These are phyloP conservation scores for Colletotrichum spaethianum DNA, from an alignment of 2,329 filamentous ascomycete species.

Conservation along the genomic window DNA sequence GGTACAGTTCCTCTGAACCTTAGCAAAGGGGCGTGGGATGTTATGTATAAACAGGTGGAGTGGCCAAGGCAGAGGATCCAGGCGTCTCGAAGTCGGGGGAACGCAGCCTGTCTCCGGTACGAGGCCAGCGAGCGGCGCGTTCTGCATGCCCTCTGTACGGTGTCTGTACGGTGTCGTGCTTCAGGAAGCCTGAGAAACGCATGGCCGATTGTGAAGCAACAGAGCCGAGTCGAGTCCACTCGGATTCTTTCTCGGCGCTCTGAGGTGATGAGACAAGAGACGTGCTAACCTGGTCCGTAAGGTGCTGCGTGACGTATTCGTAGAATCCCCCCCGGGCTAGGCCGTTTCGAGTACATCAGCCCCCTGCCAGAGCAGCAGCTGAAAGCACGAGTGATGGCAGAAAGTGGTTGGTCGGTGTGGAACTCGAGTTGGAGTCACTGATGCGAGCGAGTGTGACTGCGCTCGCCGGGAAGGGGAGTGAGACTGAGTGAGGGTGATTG, in stretches of 20 bases:
- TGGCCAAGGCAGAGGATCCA: neutral
- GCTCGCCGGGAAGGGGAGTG: no score
- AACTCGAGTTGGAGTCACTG: constrained; percentile 1
- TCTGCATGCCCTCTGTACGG: neutral
- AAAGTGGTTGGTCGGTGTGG: constrained; percentile 10
- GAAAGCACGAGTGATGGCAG: neutral
- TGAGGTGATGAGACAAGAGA: neutral
- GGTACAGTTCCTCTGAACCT: constrained; percentile 33
- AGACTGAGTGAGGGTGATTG: neutral
- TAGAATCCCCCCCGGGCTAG: constrained; percentile 27
- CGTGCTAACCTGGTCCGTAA: constrained; percentile 22
- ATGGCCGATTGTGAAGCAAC: neutral
- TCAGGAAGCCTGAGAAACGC: neutral
- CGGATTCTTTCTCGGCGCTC: neutral
- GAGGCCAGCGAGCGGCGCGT: neutral
- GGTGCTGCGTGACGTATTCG: constrained; percentile 34
- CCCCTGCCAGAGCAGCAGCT: constrained; percentile 6
- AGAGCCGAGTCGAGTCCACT: neutral
- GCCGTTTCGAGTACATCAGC: constrained; percentile 33
- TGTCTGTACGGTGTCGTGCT: neutral
- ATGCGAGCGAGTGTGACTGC: neutral
- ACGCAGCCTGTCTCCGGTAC: constrained; percentile 24
- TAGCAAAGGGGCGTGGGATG: neutral
- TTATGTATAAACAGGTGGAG: neutral
- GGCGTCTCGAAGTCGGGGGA: constrained; percentile 17